Evolutionary conservation across 768 basidiomycete species (phyloP).

Genomic region (Harrya chromipes): DNA sequence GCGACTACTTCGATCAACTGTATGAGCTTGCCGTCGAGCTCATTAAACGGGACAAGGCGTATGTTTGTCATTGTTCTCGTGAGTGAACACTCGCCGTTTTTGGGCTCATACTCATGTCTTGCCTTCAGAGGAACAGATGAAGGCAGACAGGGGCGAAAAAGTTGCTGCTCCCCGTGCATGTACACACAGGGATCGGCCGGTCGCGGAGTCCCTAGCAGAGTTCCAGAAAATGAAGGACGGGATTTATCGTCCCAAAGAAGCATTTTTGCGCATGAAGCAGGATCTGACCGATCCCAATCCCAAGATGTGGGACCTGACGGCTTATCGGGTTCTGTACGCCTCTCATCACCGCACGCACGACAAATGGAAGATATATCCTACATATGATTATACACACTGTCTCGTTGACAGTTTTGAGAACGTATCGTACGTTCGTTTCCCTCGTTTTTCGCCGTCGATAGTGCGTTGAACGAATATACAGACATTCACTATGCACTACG

Average conservation of each 20-base stretch:
- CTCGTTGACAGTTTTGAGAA: constrained; percentile 98
- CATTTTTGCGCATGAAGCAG: constrained; percentile 96
- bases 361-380: constrained; percentile 97
- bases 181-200: constrained; percentile 78
- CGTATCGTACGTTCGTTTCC: constrained; percentile 73
- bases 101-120: constrained; percentile 2
- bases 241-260: constrained; percentile 86
- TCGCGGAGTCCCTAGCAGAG: constrained; percentile 83
- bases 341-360: constrained; percentile 91
- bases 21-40: constrained; percentile 86
- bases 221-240: constrained; percentile 94
- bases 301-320: constrained; percentile 99
- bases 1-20: constrained; percentile 89
- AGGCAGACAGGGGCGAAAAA: constrained; percentile 82
- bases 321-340: constrained; percentile 88
- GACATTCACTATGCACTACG: constrained; percentile 94
- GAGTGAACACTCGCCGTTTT: constrained; percentile 31
- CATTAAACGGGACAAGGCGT: constrained; percentile 87
- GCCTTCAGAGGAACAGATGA: constrained; percentile 83
- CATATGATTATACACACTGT: constrained; percentile 99
- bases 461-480: constrained; percentile 28
- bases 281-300: constrained; percentile 91
- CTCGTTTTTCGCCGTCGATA: background rate
- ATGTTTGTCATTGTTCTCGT: constrained; percentile 97
- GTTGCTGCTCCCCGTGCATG: constrained; percentile 80